Evolutionary conservation across 768 basidiomycete genomes (phyloP).

Genomic region (Boletus rubroflammeus): DNA sequence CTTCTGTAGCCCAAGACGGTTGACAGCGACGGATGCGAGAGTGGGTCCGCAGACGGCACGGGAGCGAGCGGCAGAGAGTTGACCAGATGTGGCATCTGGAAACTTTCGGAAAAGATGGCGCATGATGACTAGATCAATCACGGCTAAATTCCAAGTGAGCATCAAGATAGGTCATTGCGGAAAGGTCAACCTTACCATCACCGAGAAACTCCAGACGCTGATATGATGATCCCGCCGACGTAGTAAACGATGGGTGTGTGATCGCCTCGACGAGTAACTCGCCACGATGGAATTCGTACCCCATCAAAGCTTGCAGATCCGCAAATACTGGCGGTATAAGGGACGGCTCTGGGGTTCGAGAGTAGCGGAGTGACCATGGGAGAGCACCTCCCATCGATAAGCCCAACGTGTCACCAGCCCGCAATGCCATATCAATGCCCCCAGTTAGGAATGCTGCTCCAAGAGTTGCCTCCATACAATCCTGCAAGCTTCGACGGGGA

Average conservation of each 20-base stretch:
- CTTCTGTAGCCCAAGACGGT: slow-evolving; percentile 63
- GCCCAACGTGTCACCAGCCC: slow-evolving; percentile 58
- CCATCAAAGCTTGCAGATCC: slow-evolving; percentile 57
- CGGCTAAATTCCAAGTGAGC: slow-evolving; percentile 40
- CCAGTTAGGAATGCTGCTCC: slow-evolving; percentile 75
- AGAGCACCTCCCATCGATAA: slow-evolving; percentile 68
- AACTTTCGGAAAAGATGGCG: slow-evolving; percentile 68
- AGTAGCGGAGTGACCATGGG: slow-evolving; percentile 66
- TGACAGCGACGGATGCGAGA: slow-evolving; percentile 66
- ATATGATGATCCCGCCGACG: slow-evolving; percentile 58
- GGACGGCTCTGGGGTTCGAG: slow-evolving; percentile 28
- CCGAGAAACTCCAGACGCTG: slow-evolving; percentile 88
- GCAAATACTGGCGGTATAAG: slow-evolving; percentile 46
- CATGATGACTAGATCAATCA: slow-evolving; percentile 70
- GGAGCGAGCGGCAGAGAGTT: slow-evolving; percentile 67
- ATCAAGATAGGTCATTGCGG: not conserved
- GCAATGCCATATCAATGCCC: slow-evolving; percentile 66
- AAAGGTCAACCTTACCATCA: slow-evolving; percentile 57
- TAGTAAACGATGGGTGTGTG: slow-evolving; percentile 78
- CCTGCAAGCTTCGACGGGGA: slow-evolving; percentile 72
- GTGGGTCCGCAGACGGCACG: slow-evolving; percentile 72
- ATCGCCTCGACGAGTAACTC: slow-evolving; percentile 70
- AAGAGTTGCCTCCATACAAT: slow-evolving; percentile 84
- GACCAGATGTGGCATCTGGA: slow-evolving; percentile 68
- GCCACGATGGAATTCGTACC: slow-evolving; percentile 66